Percentiles rank a stretch among this genome's conserved stretches.
Conservation (phyloP, 345 rosid species). For the Orychophragmus violaceus region DNA sequence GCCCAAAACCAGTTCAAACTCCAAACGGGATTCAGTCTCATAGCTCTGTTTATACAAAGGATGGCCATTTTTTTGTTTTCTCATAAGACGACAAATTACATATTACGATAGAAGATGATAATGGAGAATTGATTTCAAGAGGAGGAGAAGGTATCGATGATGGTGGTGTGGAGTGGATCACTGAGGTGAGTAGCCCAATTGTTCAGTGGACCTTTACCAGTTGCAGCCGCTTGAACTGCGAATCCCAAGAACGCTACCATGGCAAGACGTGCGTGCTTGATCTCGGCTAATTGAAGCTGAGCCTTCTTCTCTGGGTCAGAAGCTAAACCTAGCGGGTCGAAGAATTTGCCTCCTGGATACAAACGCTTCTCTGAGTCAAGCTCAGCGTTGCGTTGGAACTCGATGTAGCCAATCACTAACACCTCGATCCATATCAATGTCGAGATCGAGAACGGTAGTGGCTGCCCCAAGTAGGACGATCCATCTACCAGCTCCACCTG, state of each 20-base stretch:
- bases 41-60: conserved; percentile 1
- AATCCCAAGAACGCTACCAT: conserved; percentile 90
- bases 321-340: conserved; percentile 85
- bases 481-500: conserved; percentile 94
- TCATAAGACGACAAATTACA: conserved; percentile 1
- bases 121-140: conserved; percentile 10
- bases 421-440: conserved; percentile 88
- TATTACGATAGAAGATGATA: background rate
- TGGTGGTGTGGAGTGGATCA: conserved; percentile 98
- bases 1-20: background rate
- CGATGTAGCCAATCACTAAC: conserved; percentile 78
- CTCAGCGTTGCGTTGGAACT: conserved; percentile 90
- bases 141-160: conserved; percentile 65
- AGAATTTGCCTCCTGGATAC: conserved; percentile 81
- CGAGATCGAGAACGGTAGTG: conserved; percentile 77
- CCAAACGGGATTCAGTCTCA: conserved; percentile 2
- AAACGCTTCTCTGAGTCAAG: conserved; percentile 87
- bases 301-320: conserved; percentile 89
- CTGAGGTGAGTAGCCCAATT: conserved; percentile 98
- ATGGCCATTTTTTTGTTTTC: background rate
- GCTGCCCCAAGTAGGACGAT: conserved; percentile 87
- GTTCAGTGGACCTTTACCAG: conserved; percentile 90
- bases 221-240: conserved; percentile 85
- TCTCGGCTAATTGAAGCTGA: conserved; percentile 87
- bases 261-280: conserved; percentile 97